These are phyloP conservation scores for Deuterostichococcus epilithicus DNA, from an alignment of 139 green algal species.

Conservation along the genomic window DNA sequence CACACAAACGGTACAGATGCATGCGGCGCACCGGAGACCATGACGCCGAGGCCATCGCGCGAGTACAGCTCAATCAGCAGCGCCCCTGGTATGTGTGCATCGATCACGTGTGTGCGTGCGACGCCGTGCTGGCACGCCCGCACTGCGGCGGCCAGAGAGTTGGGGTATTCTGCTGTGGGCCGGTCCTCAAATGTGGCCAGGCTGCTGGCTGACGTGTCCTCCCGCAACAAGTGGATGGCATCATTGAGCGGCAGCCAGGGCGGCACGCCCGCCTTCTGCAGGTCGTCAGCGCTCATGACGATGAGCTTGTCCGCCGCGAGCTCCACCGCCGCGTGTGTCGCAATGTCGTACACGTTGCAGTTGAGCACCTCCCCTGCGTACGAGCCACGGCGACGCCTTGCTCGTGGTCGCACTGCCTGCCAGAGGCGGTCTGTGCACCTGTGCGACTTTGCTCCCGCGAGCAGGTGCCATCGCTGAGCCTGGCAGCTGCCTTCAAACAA, in stretches of 20 bases:
- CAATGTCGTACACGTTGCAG: conserved; percentile 90
- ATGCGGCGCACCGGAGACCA: conserved; percentile 61
- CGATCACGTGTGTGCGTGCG: conserved; percentile 73
- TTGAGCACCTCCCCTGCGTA: conserved; percentile 90
- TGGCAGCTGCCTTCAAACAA: too few species aligned
- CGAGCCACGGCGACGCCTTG: too few species aligned
- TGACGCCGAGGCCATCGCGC: conserved; percentile 86
- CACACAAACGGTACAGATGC: too few species aligned
- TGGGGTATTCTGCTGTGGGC: background rate
- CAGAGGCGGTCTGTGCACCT: too few species aligned
- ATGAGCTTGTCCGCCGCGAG: conserved; percentile 94
- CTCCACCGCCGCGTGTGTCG: conserved; percentile 51
- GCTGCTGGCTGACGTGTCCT: background rate
- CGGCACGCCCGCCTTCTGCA: conserved; percentile 13
- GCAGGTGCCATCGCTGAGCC: too few species aligned
- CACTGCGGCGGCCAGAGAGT: background rate
- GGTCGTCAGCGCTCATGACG: conserved; percentile 64
- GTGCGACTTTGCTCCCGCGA: too few species aligned
- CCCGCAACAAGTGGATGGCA: conserved; percentile 57
- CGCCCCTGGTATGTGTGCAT: conserved; percentile 69
- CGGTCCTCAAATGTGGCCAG: background rate
- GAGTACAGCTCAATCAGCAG: conserved; percentile 95
- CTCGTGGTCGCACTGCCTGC: conserved; percentile 15
- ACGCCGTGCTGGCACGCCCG: conserved; percentile 54
- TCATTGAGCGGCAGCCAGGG: conserved; percentile 75